Evolutionary conservation across 306 rosid species (phyloP).

Genomic region (Vigna trinervia): DNA sequence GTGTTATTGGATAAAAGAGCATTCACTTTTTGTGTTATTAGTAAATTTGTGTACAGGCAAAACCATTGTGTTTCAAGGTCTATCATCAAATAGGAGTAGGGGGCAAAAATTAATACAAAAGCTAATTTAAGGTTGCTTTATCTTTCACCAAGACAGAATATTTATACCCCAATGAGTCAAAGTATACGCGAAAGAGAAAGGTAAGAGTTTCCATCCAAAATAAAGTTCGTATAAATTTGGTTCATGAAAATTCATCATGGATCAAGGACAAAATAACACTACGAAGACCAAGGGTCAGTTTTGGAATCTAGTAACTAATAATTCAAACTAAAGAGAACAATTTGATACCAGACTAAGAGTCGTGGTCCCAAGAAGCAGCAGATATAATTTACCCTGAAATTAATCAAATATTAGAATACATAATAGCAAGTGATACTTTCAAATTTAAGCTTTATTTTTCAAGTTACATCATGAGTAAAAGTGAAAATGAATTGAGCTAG

Average conservation of each 20-base stretch:
- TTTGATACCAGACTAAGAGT: slow-evolving; percentile 86
- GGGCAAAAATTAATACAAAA: slow-evolving; percentile 4
- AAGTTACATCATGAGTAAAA: too few species aligned
- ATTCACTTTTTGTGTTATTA: background rate
- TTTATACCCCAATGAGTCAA: slow-evolving; percentile 24
- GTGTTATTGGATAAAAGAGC: background rate
- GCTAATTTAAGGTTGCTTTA: slow-evolving; percentile 16
- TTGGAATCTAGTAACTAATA: slow-evolving; percentile 27
- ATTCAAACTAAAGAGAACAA: slow-evolving; percentile 40
- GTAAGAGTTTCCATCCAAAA: slow-evolving; percentile 18
- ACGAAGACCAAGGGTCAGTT: slow-evolving; percentile 1
- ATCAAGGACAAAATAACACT: slow-evolving; percentile 23
- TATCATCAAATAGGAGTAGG: background rate
- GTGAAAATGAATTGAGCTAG: too few species aligned
- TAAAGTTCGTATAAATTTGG: slow-evolving; percentile 11
- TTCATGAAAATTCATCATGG: slow-evolving; percentile 28
- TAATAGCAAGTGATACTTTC: too few species aligned
- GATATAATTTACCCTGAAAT: slow-evolving; percentile 46
- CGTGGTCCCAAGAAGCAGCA: slow-evolving; percentile 92
- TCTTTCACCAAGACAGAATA: slow-evolving; percentile 12
- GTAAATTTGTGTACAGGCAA: slow-evolving; percentile 24
- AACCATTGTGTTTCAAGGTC: background rate
- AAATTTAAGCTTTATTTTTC: too few species aligned
- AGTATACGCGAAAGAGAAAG: slow-evolving; percentile 9
- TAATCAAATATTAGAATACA: too few species aligned